Base-by-base conservation (phyloP, 495 filamentous ascomycete genomes). In the Jackrogersella minutella region DNA sequence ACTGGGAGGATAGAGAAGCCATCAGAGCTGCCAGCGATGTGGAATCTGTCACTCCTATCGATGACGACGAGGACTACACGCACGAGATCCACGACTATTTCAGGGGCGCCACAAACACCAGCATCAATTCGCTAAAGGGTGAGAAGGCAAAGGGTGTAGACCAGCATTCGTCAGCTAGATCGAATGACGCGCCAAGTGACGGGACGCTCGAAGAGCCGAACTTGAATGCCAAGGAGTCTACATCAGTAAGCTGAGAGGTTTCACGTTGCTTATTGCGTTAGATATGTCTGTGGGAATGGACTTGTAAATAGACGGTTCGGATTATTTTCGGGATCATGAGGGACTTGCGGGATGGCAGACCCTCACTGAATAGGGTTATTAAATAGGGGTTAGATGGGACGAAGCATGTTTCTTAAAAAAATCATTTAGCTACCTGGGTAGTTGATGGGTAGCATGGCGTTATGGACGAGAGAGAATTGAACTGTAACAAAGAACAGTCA, bases 41-140 rank as follows among this genome's bases (percentile, higher is more conserved):
- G 11, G 73, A 75, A 26, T 52, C 64, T 7, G 61, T 72, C 4
- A 46, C 67, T 5, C 74, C 69, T 10, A 46, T 72, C 11, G 59
- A 77, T 2, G 71, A 76, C n/a, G 75, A 80, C 5, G 76, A 77
- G 16, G 78, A 82, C 24, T 79, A 71, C 37, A 78, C 73, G 11
- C 71, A 80, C 11, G 72, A 77, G 47, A 78, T 81, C 17, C 72
- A 77, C 56, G 50, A 77, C 31, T 82, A 82, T 65, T 82, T 82
- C 72, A 66, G 62, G n/a, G 64, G 69, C 31, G 74, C 68, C 11
- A 64, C 66, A 2, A 60, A 33, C 1, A 61, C 16, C 26, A 53
- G 55, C 61, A 53, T 71, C 17, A 56, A 62, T 53, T 57, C 66
- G 16, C 16, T 72, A 7, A 73, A 74, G 64, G 51, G 37, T 2